A percentile compares a stretch with the other conserved stretches of the same genome.
phyloP scores from a whole-genome alignment of 2,329 filamentous ascomycete species.

The Davidsoniella australis region DNA sequence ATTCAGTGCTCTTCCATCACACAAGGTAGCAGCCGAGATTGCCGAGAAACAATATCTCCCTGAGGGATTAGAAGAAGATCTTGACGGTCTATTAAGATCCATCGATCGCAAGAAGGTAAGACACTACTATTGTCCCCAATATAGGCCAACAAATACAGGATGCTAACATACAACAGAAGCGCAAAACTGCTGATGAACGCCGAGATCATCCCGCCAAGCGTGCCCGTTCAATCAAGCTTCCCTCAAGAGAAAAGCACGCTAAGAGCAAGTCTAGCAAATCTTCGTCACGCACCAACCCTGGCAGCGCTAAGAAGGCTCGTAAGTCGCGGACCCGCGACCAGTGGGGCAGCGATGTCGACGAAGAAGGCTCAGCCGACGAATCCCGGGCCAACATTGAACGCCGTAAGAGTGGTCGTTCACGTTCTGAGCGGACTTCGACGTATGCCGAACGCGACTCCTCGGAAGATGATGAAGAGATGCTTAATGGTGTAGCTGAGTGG shows the following conservation, averaged over 20 bases:
- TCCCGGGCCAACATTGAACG: conserved; percentile 27
- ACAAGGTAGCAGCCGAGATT: conserved; percentile 66
- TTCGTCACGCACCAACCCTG: neutral
- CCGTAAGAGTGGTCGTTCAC: conserved; percentile 37
- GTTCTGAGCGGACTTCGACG: conserved; percentile 21
- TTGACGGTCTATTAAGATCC: conserved; percentile 49
- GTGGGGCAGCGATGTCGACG: conserved; percentile 14
- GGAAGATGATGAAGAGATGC: conserved; percentile 44
- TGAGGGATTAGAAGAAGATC: conserved; percentile 54
- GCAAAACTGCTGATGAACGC: conserved; percentile 35
- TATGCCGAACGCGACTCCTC: conserved; percentile 41
- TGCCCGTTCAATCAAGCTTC: conserved; percentile 15
- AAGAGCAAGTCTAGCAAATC: conserved; percentile 19
- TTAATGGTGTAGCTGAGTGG: conserved; percentile 43
- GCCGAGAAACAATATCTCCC: conserved; percentile 74
- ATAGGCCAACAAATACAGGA: neutral
- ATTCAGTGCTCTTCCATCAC: conserved; percentile 58
- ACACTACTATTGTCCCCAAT: neutral
- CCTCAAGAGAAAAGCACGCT: conserved; percentile 15
- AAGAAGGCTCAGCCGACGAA: neutral
- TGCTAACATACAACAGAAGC: conserved; percentile 28
- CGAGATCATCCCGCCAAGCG: conserved; percentile 27
- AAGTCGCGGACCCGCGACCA: conserved; percentile 7
- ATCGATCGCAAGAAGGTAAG: conserved; percentile 58
- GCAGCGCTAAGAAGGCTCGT: conserved; percentile 5